Evolutionary conservation across 208 protist species (phyloP).

Genomic region (Strigomonas culicis): DNA sequence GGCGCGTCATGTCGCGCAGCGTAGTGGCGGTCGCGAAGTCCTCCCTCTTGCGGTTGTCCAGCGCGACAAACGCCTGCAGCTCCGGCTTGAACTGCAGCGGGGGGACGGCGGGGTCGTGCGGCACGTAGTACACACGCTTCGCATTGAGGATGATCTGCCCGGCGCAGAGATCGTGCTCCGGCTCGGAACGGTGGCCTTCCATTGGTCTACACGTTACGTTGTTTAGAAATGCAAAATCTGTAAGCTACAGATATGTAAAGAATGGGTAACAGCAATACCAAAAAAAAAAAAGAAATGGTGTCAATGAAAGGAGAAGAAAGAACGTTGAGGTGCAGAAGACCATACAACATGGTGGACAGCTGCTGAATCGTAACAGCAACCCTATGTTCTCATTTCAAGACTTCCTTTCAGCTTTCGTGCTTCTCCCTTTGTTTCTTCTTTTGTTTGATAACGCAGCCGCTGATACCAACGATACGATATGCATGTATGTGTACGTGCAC

Average conservation of each 20-base stretch:
- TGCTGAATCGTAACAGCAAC: too few relatives aligned
- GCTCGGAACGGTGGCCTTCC: too few relatives aligned
- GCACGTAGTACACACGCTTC: conserved; percentile 27
- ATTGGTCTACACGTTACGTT: background rate
- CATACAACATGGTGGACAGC: too few relatives aligned
- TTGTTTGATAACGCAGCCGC: too few relatives aligned
- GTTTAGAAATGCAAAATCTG: too few relatives aligned
- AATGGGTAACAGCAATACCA: background rate
- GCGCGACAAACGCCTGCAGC: conserved; percentile 34
- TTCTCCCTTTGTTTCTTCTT: too few relatives aligned
- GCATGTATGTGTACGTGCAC: too few relatives aligned
- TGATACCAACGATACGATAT: too few relatives aligned
- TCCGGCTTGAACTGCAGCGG: conserved; percentile 42
- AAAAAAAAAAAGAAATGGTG: conserved; percentile 9
- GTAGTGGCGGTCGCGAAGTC: conserved; percentile 26
- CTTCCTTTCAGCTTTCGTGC: too few relatives aligned
- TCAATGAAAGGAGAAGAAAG: background rate
- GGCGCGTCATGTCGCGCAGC: conserved; percentile 13
- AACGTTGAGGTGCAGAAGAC: background rate
- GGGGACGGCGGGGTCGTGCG: conserved; percentile 21
- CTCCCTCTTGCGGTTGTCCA: conserved; percentile 27
- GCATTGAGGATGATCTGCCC: conserved; percentile 27
- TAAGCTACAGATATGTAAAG: background rate
- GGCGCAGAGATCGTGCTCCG: too few relatives aligned
- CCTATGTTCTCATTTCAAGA: too few relatives aligned